phyloP scores from a whole-genome alignment of 106 monocot species.

The Apostasia ramifera region DNA sequence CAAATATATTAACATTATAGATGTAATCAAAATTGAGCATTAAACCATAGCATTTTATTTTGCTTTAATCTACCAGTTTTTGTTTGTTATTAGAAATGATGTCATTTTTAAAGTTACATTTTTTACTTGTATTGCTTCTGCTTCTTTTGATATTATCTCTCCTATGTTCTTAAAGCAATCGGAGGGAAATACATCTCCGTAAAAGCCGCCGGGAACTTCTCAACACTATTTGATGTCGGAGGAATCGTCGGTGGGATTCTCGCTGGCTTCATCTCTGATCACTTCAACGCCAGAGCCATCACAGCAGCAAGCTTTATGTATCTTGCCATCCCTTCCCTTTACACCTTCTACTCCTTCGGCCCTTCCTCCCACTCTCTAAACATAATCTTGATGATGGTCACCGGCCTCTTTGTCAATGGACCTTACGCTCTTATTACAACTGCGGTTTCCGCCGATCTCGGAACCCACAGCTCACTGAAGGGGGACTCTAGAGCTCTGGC shows the following conservation, averaged over 20 bases:
- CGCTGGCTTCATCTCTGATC: constrained; percentile 42
- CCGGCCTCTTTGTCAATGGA: constrained; percentile 45
- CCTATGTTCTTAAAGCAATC: constrained; percentile 23
- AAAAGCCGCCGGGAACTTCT: constrained; percentile 34
- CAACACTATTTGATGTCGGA: constrained; percentile 44
- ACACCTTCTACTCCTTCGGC: constrained; percentile 25
- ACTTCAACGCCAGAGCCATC: constrained; percentile 31
- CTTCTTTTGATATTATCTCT: not conserved
- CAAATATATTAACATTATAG: too few species aligned
- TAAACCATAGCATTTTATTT: too few species aligned
- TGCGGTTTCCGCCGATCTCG: constrained; percentile 45
- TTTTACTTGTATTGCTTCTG: not conserved
- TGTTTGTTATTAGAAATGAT: too few species aligned
- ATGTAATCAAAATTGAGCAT: too few species aligned
- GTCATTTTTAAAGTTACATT: too few species aligned
- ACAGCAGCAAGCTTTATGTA: constrained; percentile 44
- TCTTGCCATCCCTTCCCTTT: constrained; percentile 32
- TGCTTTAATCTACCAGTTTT: too few species aligned
- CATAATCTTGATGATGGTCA: constrained; percentile 31
- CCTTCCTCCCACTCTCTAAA: constrained; percentile 20
- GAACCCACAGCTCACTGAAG: constrained; percentile 43
- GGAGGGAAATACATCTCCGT: constrained; percentile 40
- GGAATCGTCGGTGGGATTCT: constrained; percentile 43
- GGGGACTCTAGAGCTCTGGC: constrained; percentile 44
- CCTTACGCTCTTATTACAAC: constrained; percentile 56